Evolutionary conservation across 192 early-diverging fungal species (phyloP).

Genomic region (Linnemannia exigua): DNA sequence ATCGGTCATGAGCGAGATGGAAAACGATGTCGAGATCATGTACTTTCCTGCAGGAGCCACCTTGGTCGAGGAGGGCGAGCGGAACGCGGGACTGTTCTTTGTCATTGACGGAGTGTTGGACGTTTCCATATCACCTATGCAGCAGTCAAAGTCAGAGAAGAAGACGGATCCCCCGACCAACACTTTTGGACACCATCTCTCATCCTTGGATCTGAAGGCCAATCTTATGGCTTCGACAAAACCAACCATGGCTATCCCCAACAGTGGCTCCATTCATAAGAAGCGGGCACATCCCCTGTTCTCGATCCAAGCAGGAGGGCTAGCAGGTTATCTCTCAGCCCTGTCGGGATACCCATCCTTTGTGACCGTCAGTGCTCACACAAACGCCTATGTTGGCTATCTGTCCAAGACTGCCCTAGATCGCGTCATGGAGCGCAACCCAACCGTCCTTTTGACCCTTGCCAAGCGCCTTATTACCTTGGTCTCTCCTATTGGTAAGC

Average conservation of each 20-base stretch:
- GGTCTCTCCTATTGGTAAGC: slow-evolving; percentile 84
- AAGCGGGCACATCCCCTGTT: slow-evolving; percentile 70
- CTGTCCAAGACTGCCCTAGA: slow-evolving; percentile 88
- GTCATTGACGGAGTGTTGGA: slow-evolving; percentile 93
- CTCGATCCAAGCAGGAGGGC: slow-evolving; percentile 83
- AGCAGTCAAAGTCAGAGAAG: slow-evolving; percentile 32
- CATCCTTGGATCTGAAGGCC: slow-evolving; percentile 31
- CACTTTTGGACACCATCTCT: slow-evolving; percentile 41
- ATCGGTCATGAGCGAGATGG: slow-evolving; percentile 54
- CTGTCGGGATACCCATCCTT: slow-evolving; percentile 93
- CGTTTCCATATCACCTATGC: slow-evolving; percentile 66
- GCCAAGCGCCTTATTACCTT: slow-evolving; percentile 88
- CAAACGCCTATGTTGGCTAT: slow-evolving; percentile 89
- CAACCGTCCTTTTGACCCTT: slow-evolving; percentile 85
- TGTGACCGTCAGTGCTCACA: slow-evolving; percentile 85
- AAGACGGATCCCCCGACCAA: slow-evolving; percentile 23
- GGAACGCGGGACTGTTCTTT: slow-evolving; percentile 89
- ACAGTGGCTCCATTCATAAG: slow-evolving; percentile 9
- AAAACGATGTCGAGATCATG: slow-evolving; percentile 80
- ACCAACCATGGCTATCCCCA: slow-evolving; percentile 21
- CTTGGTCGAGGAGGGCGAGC: slow-evolving; percentile 88
- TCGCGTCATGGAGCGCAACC: slow-evolving; percentile 87
- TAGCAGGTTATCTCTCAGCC: slow-evolving; percentile 94
- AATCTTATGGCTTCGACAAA: slow-evolving; percentile 18
- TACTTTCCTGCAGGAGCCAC: slow-evolving; percentile 80